Evolutionary conservation across 2,329 filamentous ascomycete genomes (phyloP), one percentile per base, ranked within the genome.

Genomic region (Sordariomycetes sp.): DNA sequence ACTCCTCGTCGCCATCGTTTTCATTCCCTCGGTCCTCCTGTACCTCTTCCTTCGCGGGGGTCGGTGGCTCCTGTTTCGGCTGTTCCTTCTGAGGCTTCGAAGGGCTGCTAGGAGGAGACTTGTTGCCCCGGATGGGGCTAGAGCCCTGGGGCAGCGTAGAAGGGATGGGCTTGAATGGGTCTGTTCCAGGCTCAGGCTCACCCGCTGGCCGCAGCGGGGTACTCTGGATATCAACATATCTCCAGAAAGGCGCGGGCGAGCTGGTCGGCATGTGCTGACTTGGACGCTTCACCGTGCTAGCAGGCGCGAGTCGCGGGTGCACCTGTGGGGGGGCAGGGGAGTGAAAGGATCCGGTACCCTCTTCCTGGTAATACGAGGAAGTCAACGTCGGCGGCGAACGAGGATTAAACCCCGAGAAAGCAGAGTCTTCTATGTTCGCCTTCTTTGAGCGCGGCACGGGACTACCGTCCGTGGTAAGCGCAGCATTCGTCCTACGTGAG

Each of bases 161-260:
- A 19, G 55, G 56, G 16, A 55, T 49, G 12, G 54, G 48, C 49
- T 78, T 79, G 7, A 67, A 68, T 2, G 77, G 77, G 46, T 75
- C 80, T 26, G 70, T 51, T 39, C 81, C 75, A 37, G 72, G 75
- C 4, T 33, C 32, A 11, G 11, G 15, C 7, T 61, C 54, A 1
- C 55, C 47, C 4, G 58, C 46, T 11, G 64, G 58, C 45, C 66
- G 65, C 34, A 83, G 63, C 2, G 84, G 84, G 3, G 83, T 88
- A 55, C 78, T 85, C 18, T 75, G 73, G 39, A 86, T 72, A 43
- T 87, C 82, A 26, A 82, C 79, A 55, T 84, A 92, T 54, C 85
- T 87, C 86, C 86, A 93, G 56, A 93, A 92, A 1, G 85, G 84
- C 1, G 86, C 86, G 0, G 86, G 86, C 21, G 82, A 87, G 46